These are phyloP conservation scores for Trametes meyenii DNA, from an alignment of 768 basidiomycete species.

Conservation along the genomic window DNA sequence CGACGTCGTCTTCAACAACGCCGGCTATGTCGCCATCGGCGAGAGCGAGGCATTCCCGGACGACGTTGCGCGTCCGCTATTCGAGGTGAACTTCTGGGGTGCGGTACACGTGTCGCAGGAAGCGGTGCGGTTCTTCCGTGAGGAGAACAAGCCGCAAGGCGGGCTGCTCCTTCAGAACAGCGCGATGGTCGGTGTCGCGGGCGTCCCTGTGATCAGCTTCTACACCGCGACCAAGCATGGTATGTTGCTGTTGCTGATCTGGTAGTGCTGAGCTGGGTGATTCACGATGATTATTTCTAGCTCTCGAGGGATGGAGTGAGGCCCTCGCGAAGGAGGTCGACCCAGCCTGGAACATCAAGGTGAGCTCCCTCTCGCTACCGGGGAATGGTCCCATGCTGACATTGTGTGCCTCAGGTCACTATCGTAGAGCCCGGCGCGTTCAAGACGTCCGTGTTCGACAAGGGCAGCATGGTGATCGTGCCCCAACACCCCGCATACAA, in stretches of 20 bases:
- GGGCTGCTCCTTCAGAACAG: slow-evolving; percentile 40
- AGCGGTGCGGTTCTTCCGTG: no score
- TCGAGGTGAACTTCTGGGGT: slow-evolving; percentile 29
- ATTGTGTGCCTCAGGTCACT: not conserved
- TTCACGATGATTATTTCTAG: not conserved
- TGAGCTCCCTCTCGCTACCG: not conserved
- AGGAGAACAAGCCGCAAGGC: slow-evolving; percentile 18
- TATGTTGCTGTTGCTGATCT: not conserved
- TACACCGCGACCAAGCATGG: slow-evolving; percentile 22
- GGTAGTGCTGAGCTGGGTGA: not conserved
- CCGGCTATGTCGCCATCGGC: slow-evolving; percentile 20
- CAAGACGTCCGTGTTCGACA: not conserved
- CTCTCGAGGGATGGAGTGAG: no score
- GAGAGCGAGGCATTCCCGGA: slow-evolving; percentile 28
- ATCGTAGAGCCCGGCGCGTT: not conserved
- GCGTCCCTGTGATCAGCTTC: slow-evolving; percentile 13
- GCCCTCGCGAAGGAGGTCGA: no score
- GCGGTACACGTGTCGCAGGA: no score
- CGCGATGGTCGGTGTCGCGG: slow-evolving; percentile 28
- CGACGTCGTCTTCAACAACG: slow-evolving; percentile 34
- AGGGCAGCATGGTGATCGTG: no score
- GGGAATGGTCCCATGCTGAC: not conserved
- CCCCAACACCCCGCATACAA: no score
- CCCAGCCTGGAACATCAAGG: no score
- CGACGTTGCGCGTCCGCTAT: slow-evolving; percentile 24